Percentiles rank a stretch among this genome's conserved stretches.
These are phyloP conservation scores for Ceratobasidium papillatum DNA, from an alignment of 1,284 basidiomycete species.

Conservation along the genomic window DNA sequence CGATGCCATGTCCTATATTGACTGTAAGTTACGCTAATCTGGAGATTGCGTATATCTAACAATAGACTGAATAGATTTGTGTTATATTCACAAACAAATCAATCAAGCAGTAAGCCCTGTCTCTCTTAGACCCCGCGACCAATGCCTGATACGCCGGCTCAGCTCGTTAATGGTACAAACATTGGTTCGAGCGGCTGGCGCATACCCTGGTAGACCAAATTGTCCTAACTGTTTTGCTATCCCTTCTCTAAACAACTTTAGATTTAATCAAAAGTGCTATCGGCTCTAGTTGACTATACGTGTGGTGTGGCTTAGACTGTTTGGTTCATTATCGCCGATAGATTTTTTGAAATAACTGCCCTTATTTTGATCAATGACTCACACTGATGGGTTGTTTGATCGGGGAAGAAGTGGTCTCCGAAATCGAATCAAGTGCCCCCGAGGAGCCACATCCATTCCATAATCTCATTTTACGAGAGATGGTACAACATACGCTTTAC, in stretches of 20 bases:
- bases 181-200: constrained; percentile 39
- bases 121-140: too few species aligned
- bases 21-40: constrained; percentile 68
- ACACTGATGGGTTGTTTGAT: constrained; percentile 12
- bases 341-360: background rate
- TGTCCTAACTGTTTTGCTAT: background rate
- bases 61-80: constrained; percentile 57
- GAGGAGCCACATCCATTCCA: too few species aligned
- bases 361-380: constrained; percentile 2
- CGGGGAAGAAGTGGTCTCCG: background rate
- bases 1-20: constrained; percentile 87
- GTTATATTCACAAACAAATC: constrained; percentile 68
- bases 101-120: constrained; percentile 62
- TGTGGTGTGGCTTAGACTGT: too few species aligned
- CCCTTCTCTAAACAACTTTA: background rate
- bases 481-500: background rate
- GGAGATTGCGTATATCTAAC: background rate
- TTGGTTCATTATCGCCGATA: too few species aligned
- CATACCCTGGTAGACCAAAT: constrained; percentile 33
- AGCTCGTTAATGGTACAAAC: constrained; percentile 36
- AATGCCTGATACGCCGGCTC: background rate
- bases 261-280: background rate
- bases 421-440: too few species aligned
- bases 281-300: too few species aligned
- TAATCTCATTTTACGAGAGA: background rate